Base-by-base conservation (phyloP, 2,329 filamentous ascomycete species). In the Xylaria sp. region DNA sequence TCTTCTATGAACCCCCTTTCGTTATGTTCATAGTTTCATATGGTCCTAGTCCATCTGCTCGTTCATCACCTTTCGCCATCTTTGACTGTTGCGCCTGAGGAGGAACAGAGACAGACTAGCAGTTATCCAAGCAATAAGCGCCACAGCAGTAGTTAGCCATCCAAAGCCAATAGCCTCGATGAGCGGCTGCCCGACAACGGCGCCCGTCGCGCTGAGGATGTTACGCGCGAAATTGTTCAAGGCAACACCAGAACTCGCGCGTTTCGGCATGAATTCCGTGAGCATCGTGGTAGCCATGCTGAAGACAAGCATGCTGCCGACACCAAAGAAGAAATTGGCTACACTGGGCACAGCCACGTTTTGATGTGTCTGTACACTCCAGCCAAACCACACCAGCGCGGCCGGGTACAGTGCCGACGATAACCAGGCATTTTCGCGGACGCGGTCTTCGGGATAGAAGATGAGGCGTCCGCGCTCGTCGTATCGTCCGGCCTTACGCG, bases 221-320 rank as follows among this genome's bases (percentile, higher is more conserved):
- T 95, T 96, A 56, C 93, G 83, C 60, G 93, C 84, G 74, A 95
- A 93, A 76, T 95, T 95, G 79, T 95, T 94, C 50, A 94, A 83
- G 0, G 93, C 93, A 3, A 95, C 91, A 0, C 92, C 92, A 12
- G 87, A 87, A 4, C 89, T 91, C 58, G 90, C 90, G 70, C 86
- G 85, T 48, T 87, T 85, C 15, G 91, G 91, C 84, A 95, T 90
- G 76, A 95, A 94, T 76, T 96, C 93, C 0, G 93, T 95, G 72
- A 96, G 82, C 91, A 96, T 94, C 0, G 93, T 96, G 0, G 92
- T 94, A 0, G 88, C 84, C 72, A 89, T 86, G 57, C 88, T 86
- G 80, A 93, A 94, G 34, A 94, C 89, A 4, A 96, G 83, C 93
- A 97, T 96, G 36, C 87, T 90, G 2, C 91, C 90, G 3, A 92